These are phyloP conservation scores for Pseudopyricularia javanii DNA, from an alignment of 2,329 filamentous ascomycete genomes.

Conservation along the genomic window DNA sequence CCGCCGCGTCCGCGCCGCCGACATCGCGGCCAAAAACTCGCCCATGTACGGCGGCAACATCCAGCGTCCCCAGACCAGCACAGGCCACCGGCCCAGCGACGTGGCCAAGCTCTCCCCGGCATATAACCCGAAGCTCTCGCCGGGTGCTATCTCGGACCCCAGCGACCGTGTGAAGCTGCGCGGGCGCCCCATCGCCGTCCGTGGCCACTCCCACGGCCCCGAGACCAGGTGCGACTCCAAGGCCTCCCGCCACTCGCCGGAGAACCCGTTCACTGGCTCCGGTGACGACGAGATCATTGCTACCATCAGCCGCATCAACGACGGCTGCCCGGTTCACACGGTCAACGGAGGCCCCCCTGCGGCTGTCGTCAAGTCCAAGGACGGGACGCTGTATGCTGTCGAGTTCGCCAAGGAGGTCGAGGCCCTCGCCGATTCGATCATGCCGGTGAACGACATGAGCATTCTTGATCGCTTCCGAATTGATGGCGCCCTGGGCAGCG, in stretches of 20 bases:
- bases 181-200: neutral
- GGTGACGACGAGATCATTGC: neutral
- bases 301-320: neutral
- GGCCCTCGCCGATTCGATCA: neutral
- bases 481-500: too few species aligned
- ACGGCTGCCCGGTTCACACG: neutral
- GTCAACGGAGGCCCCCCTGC: neutral
- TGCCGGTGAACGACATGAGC: neutral
- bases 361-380: neutral
- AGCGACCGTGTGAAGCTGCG: neutral
- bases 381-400: neutral
- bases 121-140: neutral
- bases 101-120: neutral
- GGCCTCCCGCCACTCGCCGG: neutral
- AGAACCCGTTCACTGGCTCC: neutral
- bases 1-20: neutral
- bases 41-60: neutral
- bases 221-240: neutral
- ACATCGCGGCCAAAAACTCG: neutral
- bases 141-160: neutral
- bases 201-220: neutral
- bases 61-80: neutral
- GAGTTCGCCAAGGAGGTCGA: neutral
- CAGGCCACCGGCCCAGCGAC: neutral
- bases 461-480: neutral